phyloP scores from a whole-genome alignment of 2,329 filamentous ascomycete species.

The Xylariaceae sp. region DNA sequence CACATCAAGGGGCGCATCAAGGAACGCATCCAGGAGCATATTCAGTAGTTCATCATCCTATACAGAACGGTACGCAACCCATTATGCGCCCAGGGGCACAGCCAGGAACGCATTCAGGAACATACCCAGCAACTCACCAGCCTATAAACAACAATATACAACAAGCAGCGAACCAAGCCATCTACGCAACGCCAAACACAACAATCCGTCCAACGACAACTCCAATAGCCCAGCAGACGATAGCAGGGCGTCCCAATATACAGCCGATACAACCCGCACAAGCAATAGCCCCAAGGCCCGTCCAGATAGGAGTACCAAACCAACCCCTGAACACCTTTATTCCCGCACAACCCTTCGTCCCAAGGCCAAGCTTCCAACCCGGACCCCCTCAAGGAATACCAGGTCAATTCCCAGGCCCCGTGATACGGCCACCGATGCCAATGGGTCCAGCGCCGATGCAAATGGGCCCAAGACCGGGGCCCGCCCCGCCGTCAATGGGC shows the following conservation, averaged over 20 bases:
- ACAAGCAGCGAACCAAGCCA: not conserved
- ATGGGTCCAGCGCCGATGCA: not conserved
- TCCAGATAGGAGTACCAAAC: slow-evolving; percentile 8
- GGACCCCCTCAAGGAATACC: slow-evolving; percentile 4
- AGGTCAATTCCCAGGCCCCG: not conserved
- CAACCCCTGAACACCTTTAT: slow-evolving; percentile 8
- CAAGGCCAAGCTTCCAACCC: slow-evolving; percentile 3
- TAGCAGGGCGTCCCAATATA: not conserved
- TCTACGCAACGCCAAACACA: not conserved
- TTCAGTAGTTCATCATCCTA: too few species aligned
- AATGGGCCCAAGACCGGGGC: slow-evolving; percentile 1
- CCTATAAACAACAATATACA: not conserved
- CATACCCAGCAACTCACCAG: slow-evolving; percentile 3
- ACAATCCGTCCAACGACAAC: not conserved
- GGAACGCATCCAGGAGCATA: too few species aligned
- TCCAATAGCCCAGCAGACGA: not conserved
- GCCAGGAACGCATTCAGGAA: not conserved
- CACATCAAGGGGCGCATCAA: too few species aligned
- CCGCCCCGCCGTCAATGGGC: slow-evolving; percentile 2
- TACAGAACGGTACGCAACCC: too few species aligned
- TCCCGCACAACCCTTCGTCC: not conserved
- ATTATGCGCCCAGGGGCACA: too few species aligned
- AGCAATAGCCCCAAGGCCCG: slow-evolving; percentile 1
- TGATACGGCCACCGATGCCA: slow-evolving; percentile 7
- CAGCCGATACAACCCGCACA: not conserved